Evolutionary conservation across 139 green algal species (phyloP), one percentile per base, ranked within the genome.

Genomic region (Auxenochlorella pyrenoidosa): DNA sequence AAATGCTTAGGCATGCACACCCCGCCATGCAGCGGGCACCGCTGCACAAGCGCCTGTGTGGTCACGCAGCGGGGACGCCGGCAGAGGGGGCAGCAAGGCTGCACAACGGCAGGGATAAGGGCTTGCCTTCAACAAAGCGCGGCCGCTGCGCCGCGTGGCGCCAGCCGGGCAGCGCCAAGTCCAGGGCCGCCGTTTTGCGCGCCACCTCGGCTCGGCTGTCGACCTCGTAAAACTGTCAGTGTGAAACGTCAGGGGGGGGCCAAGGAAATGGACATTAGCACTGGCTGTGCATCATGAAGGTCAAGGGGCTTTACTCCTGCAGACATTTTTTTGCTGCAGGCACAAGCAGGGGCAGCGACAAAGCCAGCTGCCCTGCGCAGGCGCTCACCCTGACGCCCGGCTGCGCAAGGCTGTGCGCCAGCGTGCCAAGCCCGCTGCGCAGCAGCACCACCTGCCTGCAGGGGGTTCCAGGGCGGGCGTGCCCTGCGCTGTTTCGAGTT

Each of bases 381-480:
- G 36, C 47, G 10, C 16, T n/a, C 47, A 75, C 75, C 71, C 43
- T 41, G 18, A 86, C 59, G 1, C 66, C 82, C 10, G 66, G 68
- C 34, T 66, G 44, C 16, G 68, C 79, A 44, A 90, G 63, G 8
- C 16, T 79, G 78, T 86, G 72, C 26, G 77, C 38, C 72, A 43
- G 34, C 3, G 70, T 54, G 47, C 78, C 43, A 0, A 44, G 71
- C 18, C 87, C 87, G 5, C 75, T n/a, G 1, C 87, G 78, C 75
- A 90, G 66, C 38, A 90, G 10, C 28, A 90, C 87, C 34, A 87
- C 80, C 78, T 90, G 87, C 43, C 71, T 59, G 70, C 79, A 84
- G 12, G 3, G 32, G 10, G 6, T 68, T 68, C 13, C 60, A 68
- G 22, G 22, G 60, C 60, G 60, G 6, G 22, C 22, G 4, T 21